Evolutionary conservation across 2,329 filamentous ascomycete species (phyloP).

Genomic region (Neofusicoccum umdonicola): DNA sequence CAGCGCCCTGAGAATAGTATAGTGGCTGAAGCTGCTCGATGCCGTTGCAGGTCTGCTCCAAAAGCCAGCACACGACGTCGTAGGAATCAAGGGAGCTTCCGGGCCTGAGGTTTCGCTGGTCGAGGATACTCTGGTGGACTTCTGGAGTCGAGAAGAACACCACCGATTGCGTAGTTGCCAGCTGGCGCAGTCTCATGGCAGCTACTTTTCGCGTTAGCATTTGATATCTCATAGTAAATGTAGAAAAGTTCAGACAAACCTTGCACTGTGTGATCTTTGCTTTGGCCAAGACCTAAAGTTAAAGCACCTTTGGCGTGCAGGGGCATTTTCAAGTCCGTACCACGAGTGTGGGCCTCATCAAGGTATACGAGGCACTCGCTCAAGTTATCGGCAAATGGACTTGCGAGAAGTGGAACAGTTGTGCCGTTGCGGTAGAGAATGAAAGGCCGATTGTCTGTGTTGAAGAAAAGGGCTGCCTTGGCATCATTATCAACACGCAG

Average conservation of each 20-base stretch:
- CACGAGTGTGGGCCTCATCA: conserved; percentile 61
- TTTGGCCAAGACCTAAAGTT: conserved; percentile 56
- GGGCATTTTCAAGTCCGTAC: conserved; percentile 59
- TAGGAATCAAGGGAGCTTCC: conserved; percentile 41
- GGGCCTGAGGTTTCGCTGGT: conserved; percentile 37
- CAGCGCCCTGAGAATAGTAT: conserved; percentile 58
- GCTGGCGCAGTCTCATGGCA: conserved; percentile 63
- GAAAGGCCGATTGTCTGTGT: conserved; percentile 44
- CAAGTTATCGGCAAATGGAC: conserved; percentile 56
- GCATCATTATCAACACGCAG: conserved; percentile 46
- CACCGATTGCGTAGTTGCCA: conserved; percentile 6
- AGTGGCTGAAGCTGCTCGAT: conserved; percentile 61
- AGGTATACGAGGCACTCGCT: conserved; percentile 56
- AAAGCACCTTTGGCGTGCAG: conserved; percentile 49
- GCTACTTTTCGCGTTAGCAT: conserved; percentile 41
- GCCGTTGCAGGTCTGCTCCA: conserved; percentile 60
- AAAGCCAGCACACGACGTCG: conserved; percentile 60
- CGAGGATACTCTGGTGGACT: conserved; percentile 60
- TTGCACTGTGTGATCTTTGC: conserved; percentile 62
- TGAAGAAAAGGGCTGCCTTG: conserved; percentile 56
- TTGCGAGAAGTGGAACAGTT: conserved; percentile 49
- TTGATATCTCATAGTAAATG: not conserved
- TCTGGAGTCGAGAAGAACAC: conserved; percentile 29
- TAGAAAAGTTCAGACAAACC: conserved; percentile 36
- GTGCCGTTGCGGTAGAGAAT: conserved; percentile 43